Base-by-base conservation (phyloP, 192 early-diverging fungal genomes). In the Chytriomyces confervae region DNA sequence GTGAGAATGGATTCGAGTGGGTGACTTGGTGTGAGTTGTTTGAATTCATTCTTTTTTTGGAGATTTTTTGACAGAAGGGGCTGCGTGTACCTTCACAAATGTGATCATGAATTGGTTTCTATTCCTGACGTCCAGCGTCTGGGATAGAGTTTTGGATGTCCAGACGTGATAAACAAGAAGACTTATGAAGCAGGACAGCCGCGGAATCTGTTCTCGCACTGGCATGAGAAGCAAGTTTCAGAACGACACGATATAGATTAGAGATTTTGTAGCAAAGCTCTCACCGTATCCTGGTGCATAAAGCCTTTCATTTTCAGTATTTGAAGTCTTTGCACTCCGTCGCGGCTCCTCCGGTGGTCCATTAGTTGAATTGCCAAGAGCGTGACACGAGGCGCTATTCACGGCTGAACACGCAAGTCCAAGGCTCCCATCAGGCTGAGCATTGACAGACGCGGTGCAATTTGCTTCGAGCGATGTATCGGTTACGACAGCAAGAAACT, bases 51-150 rank as follows among this genome's bases (percentile, higher is more conserved):
- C 11, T 20, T 66, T 36, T 66, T 44, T 66, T 36, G 67, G 11
- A 50, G 16, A 23, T 20, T 63, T 63, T 65, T 27, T 45, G 16
- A 13, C 9, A 18, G 50, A 16, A 62, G 20, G 60, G 10, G 0
- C 9, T 24, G 18, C 4, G 20, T 62, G 20, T 66, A 79, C 77
- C 77, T 79, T 70, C 20, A 79, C 77, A 73, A 79, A 79, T 11
- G 43, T 49, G 45, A 73, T 49, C 57, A 79, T 11, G 46, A 63
- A 50, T 8, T 36, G 45, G 62, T 69, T 79, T 18, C 20, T 20
- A 61, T 72, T 71, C 69, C 77, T 16, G 6, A 63, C 72, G 72
- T 79, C 77, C 48, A 79, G 68, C 61, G 77, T 79, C 62, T 79
- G 45, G 46, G 46, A 20, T 16, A 79, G 77, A 43, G 57, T 73